These are phyloP conservation scores for Lablab purpureus DNA, from an alignment of 306 rosid species.

Conservation along the genomic window DNA sequence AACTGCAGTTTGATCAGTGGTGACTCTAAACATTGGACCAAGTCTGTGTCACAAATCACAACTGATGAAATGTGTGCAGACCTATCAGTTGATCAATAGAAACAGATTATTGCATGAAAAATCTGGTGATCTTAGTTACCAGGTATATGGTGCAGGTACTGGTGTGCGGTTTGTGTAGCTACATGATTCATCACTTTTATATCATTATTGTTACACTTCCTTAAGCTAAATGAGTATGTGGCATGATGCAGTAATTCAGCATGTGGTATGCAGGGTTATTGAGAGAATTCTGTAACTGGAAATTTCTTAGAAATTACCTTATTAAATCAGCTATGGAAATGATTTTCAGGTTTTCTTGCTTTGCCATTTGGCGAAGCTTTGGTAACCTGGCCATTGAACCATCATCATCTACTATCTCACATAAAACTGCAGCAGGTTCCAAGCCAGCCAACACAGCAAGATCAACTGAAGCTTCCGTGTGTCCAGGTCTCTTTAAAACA, in stretches of 20 bases:
- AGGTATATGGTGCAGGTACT: neutral
- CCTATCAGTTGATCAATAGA: constrained; percentile 4
- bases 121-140: constrained; percentile 1
- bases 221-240: neutral
- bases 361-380: constrained; percentile 63
- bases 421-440: constrained; percentile 67
- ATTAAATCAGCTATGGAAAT: constrained; percentile 78
- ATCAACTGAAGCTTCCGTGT: constrained; percentile 80
- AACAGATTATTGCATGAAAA: neutral
- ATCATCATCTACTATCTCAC: constrained; percentile 84
- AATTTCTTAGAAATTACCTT: constrained; percentile 49
- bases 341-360: constrained; percentile 65
- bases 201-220: neutral
- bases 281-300: neutral
- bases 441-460: constrained; percentile 76
- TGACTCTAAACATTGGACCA: neutral
- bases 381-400: constrained; percentile 90
- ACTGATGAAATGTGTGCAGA: neutral
- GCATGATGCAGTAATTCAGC: neutral
- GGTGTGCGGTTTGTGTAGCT: neutral
- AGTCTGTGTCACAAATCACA: neutral
- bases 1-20: neutral
- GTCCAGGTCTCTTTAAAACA: constrained; percentile 80
- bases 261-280: neutral
- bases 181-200: neutral